Evolutionary conservation across 148 eudicot species (phyloP), one percentile per base, ranked within the genome.

Genomic region (Camellia japonica): DNA sequence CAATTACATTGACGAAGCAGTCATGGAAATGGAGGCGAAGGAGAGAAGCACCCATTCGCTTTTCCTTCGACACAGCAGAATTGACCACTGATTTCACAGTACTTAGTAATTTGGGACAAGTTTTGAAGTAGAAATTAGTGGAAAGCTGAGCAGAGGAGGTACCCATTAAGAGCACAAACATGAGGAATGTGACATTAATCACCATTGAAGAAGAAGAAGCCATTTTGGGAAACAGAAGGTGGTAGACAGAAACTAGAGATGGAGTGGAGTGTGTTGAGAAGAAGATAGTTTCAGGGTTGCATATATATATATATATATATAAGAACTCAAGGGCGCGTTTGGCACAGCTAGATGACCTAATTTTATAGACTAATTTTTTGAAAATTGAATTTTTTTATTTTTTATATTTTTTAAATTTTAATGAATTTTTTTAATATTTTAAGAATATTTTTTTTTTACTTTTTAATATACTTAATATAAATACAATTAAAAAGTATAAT

Each of bases 11-110:
- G 46, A 86, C 88, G 16, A 86, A 86, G 61, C 88, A 86, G 49
- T 86, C 88, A 71, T 85, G 87, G 81, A 85, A 85, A 78, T 75
- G 78, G 9, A 85, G 81, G 11, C 87, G 83, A 68, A 85, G 84
- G 30, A 86, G 82, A 68, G 88, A 86, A 42, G 88, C 86, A 8
- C 84, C 86, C 84, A 86, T 81, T 13, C 86, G 86, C 30, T 44
- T 59, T 55, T 83, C 86, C 72, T 83, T 79, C 7, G 82, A 14
- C 47, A 86, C 84, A 38, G 88, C 88, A 59, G 82, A 66, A 9
- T 71, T 4, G 42, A 79, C 77, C 70, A 20, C 76, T 7, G 76
- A 19, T 9, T 55, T 30, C 3, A 79, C 71, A 0, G 60, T 20
- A 8, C 23, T 47, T 3, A 71, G 18, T 7, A 72, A 30, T 4